Evolutionary conservation across 2,329 filamentous ascomycete genomes (phyloP).

Genomic region (Aphanoascus verrucosus): DNA sequence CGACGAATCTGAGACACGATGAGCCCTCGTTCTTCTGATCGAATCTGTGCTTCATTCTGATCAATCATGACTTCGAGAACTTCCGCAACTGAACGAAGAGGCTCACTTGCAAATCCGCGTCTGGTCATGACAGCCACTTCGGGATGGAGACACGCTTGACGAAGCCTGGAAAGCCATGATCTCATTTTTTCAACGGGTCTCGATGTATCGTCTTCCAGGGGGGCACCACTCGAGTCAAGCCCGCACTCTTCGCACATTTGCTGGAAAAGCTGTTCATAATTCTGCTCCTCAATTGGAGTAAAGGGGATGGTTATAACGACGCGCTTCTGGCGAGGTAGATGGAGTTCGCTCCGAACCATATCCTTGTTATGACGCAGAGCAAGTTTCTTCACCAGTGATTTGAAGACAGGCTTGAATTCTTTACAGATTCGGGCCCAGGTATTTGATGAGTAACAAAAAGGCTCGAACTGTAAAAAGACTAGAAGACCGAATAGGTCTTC

Average conservation of each 20-base stretch:
- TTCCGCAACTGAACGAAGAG: constrained; percentile 71
- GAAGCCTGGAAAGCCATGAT: constrained; percentile 62
- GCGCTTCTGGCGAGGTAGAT: constrained; percentile 70
- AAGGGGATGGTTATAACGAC: constrained; percentile 85
- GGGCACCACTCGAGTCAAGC: constrained; percentile 54
- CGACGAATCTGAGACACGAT: constrained; percentile 54
- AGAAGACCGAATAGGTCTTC: constrained; percentile 70
- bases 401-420: constrained; percentile 54
- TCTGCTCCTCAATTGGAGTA: constrained; percentile 78
- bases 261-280: constrained; percentile 66
- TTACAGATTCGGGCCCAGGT: constrained; percentile 59
- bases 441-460: constrained; percentile 54
- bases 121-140: constrained; percentile 62
- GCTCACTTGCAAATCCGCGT: constrained; percentile 54
- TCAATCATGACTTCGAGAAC: constrained; percentile 89
- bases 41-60: constrained; percentile 58
- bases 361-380: constrained; percentile 79
- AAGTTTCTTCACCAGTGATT: constrained; percentile 57
- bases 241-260: constrained; percentile 62
- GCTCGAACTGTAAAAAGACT: constrained; percentile 67
- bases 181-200: constrained; percentile 60
- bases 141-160: constrained; percentile 77
- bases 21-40: constrained; percentile 57
- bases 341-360: constrained; percentile 64
- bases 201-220: constrained; percentile 48